Conservation (phyloP, 1,139 yeast species). For the Kluyveromyces sp. region DNA sequence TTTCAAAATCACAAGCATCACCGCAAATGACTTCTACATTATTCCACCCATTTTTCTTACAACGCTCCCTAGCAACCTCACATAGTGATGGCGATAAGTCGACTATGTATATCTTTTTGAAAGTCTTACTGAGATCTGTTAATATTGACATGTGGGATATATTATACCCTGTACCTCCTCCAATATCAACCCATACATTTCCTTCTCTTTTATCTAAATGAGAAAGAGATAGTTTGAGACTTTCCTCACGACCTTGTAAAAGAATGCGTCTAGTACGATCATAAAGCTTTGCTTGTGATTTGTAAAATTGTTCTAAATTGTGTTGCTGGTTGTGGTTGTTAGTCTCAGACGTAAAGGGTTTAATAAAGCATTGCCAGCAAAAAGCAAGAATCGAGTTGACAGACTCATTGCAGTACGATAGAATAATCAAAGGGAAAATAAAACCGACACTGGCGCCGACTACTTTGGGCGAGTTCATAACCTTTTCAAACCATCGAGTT, state of each 20-base stretch:
- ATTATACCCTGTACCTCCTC: conserved; percentile 82
- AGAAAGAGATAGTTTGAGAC: conserved; percentile 50
- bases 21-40: conserved; percentile 66
- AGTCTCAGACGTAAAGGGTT: conserved; percentile 48
- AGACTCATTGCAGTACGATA: neutral
- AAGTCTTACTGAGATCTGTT: conserved; percentile 39
- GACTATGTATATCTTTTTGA: conserved; percentile 61
- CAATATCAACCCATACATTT: conserved; percentile 75
- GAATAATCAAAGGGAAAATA: neutral
- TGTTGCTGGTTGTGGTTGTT: conserved; percentile 48
- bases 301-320: conserved; percentile 63
- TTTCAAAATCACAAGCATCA: conserved; percentile 63
- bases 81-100: conserved; percentile 74
- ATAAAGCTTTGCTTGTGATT: conserved; percentile 68
- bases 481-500: conserved; percentile 1
- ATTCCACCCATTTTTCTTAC: conserved; percentile 45
- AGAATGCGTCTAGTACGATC: conserved; percentile 60
- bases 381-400: conserved; percentile 15
- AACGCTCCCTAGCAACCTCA: conserved; percentile 58
- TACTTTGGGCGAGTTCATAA: conserved; percentile 1
- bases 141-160: conserved; percentile 64
- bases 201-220: conserved; percentile 42
- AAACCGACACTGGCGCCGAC: conserved; percentile 2
- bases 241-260: conserved; percentile 63
- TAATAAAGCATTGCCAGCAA: conserved; percentile 52